Base-by-base conservation (phyloP, 306 rosid species). In the Vicia sativa region DNA sequence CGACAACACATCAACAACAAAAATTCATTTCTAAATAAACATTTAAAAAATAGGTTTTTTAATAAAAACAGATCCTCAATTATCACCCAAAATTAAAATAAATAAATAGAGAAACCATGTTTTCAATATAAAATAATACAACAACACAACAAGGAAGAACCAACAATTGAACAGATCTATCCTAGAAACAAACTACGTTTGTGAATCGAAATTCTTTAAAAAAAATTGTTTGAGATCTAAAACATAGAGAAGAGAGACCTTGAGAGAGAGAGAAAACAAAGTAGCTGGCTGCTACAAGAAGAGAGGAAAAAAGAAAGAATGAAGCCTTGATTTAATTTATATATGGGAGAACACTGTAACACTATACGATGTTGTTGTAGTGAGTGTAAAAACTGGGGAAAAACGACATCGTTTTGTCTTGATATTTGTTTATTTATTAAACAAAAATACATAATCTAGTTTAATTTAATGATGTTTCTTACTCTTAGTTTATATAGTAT, bases 201-300 rank as follows among this genome's bases (percentile, higher is more conserved):
- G 4, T 10, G 1, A 50, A 29, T 7, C 26, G 1, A 25, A 37
- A 45, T 60, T 13, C 56, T 37, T 4, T 7, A 55, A 39, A 21
- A 31, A 60, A 42, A 50, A 5, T 0, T n/a, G 29, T 11, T 11
- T 26, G 39, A 77, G 85, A 81, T 77, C 85, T 73, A 23, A 7
- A 54, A 11, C 54, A 34, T 10, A 19, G 39, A 53, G 74, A 46
- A 23, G 11, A 55, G 61, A 69, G 10, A 86, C 87, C 86, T 75
- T 12, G 44, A 37, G 69, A 11, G 71, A n/a, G n/a, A 73, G 61
- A 60, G 49, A 6, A 55, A 55, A 55, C 41, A 63, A 19, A 12
- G 77, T 70, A 70, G 78, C 68, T 59, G 74, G 70, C 49, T 34
- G 81, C 85, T 75, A 79, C 81, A 46, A 74, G 38, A 62, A 46